These are phyloP conservation scores for Huntiella savannae DNA, from an alignment of 2,329 filamentous ascomycete species.

Conservation along the genomic window DNA sequence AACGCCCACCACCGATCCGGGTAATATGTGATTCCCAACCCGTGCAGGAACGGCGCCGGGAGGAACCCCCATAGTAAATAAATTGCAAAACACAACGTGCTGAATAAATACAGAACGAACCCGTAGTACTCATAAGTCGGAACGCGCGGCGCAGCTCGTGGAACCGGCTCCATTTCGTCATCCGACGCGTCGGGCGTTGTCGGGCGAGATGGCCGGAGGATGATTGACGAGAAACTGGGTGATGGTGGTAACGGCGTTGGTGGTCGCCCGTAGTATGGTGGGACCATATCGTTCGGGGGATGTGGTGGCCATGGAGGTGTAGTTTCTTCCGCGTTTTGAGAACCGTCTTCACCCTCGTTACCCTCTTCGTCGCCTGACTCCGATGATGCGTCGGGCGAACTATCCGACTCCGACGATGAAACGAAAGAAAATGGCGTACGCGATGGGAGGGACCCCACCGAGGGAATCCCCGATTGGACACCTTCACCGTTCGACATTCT, in stretches of 20 bases:
- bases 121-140: constrained; percentile 99
- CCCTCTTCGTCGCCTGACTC: constrained; percentile 1
- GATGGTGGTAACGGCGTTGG: constrained; percentile 86
- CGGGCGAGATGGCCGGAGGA: constrained; percentile 76
- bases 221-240: constrained; percentile 76
- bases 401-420: too few relatives aligned
- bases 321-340: constrained; percentile 15
- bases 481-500: too few relatives aligned
- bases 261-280: constrained; percentile 94
- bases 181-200: constrained; percentile 86
- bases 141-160: constrained; percentile 73
- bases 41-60: constrained; percentile 77
- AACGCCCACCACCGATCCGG: constrained; percentile 96
- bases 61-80: constrained; percentile 73
- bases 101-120: constrained; percentile 88
- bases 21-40: constrained; percentile 89
- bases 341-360: neutral
- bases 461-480: too few relatives aligned
- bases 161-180: constrained; percentile 60
- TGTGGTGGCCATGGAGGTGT: constrained; percentile 24
- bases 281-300: constrained; percentile 41
- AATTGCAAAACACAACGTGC: constrained; percentile 57
- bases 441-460: too few relatives aligned
- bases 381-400: neutral
- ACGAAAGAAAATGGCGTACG: too few relatives aligned